phyloP scores from a whole-genome alignment of 2,329 filamentous ascomycete species.

The Akanthomyces uredinophilus region DNA sequence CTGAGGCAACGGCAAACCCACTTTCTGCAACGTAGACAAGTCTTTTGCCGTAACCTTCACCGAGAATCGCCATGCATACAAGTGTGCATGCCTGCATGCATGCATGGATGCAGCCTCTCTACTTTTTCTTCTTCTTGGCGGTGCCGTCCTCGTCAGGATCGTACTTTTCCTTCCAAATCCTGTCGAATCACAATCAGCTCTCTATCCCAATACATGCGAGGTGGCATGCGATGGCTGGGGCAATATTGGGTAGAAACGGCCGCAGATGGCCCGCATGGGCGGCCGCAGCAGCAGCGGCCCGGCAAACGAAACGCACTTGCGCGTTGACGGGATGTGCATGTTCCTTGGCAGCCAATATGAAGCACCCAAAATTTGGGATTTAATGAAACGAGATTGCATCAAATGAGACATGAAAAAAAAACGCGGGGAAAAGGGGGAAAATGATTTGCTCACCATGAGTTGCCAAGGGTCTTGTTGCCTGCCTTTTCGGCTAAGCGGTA shows the following conservation, averaged over 20 bases:
- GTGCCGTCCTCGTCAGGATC: slow-evolving; percentile 38
- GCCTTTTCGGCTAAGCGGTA: slow-evolving; percentile 85
- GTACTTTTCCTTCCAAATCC: slow-evolving; percentile 99
- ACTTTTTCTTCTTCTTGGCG: slow-evolving; percentile 34
- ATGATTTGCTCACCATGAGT: slow-evolving; percentile 70
- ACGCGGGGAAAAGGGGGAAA: not conserved
- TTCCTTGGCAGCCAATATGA: not conserved
- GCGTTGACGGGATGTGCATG: not conserved
- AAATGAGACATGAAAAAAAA: not conserved
- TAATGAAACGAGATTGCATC: not conserved
- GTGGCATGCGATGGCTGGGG: not conserved
- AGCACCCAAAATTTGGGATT: not conserved
- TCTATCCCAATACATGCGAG: not conserved
- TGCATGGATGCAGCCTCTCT: not conserved
- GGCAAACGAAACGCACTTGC: too few relatives aligned
- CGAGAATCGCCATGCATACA: not conserved
- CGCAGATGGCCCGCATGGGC: slow-evolving; percentile 7
- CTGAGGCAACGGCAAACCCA: too few relatives aligned
- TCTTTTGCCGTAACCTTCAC: not conserved
- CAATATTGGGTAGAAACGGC: not conserved
- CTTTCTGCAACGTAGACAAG: too few relatives aligned
- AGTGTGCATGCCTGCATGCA: too few relatives aligned
- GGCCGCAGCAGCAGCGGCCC: slow-evolving; percentile 2
- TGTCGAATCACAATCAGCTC: slow-evolving; percentile 30
- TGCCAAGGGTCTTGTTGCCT: slow-evolving; percentile 85